phyloP scores from a whole-genome alignment of 768 basidiomycete genomes.

The Tricholoma flavovirens region DNA sequence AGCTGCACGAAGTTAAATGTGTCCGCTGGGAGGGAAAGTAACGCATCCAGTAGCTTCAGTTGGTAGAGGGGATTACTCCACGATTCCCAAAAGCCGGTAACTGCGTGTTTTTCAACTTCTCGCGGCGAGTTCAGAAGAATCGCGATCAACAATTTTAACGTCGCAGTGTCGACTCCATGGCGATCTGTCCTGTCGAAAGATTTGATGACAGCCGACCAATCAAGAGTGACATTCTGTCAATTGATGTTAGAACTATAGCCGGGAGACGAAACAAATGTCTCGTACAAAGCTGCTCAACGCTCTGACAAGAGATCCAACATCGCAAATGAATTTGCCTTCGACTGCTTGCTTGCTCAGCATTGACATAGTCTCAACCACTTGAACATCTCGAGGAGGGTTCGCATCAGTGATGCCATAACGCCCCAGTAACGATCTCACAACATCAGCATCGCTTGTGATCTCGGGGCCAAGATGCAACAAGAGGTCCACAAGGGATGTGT shows the following conservation, averaged over 20 bases:
- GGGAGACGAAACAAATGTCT: constrained; percentile 13
- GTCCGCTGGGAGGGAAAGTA: constrained; percentile 84
- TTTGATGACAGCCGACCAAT: constrained; percentile 80
- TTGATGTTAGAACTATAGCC: constrained; percentile 6
- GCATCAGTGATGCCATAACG: constrained; percentile 73
- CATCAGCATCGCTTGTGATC: constrained; percentile 68
- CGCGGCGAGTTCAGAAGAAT: constrained; percentile 80
- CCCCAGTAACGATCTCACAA: constrained; percentile 59
- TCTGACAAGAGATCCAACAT: constrained; percentile 68
- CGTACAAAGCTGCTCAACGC: constrained; percentile 72
- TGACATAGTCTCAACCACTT: constrained; percentile 67
- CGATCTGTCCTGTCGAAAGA: constrained; percentile 84
- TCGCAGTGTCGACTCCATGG: constrained; percentile 82
- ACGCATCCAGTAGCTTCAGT: constrained; percentile 79
- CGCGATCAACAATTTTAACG: constrained; percentile 83
- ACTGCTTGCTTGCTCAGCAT: constrained; percentile 61
- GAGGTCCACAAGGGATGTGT: constrained; percentile 67
- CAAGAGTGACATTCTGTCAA: constrained; percentile 54
- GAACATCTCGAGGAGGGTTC: constrained; percentile 64
- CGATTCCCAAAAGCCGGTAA: constrained; percentile 76
- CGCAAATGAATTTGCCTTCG: constrained; percentile 69
- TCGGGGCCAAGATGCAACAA: constrained; percentile 77
- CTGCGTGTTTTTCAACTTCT: constrained; percentile 70
- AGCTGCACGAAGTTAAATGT: constrained; percentile 90
- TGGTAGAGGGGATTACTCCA: constrained; percentile 88